Evolutionary conservation across 805 yeast species (phyloP).

Genomic region (Yamadazyma scolyti): DNA sequence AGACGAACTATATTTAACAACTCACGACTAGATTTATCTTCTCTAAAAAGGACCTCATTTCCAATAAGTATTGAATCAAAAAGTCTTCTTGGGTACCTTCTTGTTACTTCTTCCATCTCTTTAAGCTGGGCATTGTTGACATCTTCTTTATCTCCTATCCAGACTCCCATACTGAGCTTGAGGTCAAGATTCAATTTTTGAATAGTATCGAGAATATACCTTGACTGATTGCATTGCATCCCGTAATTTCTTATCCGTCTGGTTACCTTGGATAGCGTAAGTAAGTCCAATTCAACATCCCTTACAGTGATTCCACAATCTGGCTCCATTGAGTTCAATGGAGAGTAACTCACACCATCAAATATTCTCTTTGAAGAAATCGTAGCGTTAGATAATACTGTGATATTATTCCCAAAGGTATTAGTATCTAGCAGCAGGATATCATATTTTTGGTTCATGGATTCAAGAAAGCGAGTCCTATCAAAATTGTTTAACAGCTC

Average conservation of each 20-base stretch:
- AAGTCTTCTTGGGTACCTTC: constrained; percentile 38
- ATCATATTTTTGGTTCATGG: no score
- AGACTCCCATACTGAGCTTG: constrained; percentile 58
- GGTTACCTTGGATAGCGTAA: constrained; percentile 55
- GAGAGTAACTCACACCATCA: constrained; percentile 61
- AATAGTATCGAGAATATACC: constrained; percentile 51
- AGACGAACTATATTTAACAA: constrained; percentile 41
- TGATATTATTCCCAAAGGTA: no score
- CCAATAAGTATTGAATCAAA: constrained; percentile 58
- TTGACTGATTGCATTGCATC: constrained; percentile 58
- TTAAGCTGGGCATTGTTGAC: constrained; percentile 45
- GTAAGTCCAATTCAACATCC: constrained; percentile 55
- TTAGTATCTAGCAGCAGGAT: no score
- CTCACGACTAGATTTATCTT: constrained; percentile 38
- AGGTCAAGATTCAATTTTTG: constrained; percentile 47
- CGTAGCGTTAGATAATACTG: no score
- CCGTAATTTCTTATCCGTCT: constrained; percentile 56
- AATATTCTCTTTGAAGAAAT: constrained; percentile 31
- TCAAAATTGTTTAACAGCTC: no score
- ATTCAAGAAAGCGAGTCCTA: no score
- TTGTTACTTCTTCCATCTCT: constrained; percentile 40
- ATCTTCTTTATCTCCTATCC: constrained; percentile 49
- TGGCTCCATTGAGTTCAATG: constrained; percentile 50
- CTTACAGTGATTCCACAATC: constrained; percentile 46
- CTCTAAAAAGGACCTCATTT: constrained; percentile 57